Evolutionary conservation across 208 protist species (phyloP).

Genomic region (Histomonas meleagridis): DNA sequence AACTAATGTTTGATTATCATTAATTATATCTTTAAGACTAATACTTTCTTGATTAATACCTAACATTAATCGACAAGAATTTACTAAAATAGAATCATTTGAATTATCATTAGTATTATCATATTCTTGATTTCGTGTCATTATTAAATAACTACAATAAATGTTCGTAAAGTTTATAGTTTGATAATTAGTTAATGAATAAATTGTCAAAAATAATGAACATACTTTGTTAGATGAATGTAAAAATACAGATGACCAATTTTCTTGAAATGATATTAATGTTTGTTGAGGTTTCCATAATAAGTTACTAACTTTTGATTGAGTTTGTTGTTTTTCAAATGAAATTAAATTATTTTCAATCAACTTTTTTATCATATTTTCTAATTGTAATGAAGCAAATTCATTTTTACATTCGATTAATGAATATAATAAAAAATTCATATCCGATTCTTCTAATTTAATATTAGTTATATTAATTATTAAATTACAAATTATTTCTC

Average conservation of each 20-base stretch:
- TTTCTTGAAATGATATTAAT: background rate
- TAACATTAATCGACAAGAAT: background rate
- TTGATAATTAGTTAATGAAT: background rate
- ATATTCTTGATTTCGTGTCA: background rate
- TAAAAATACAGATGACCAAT: background rate
- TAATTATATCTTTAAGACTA: background rate
- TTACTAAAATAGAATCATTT: background rate
- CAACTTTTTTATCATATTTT: background rate
- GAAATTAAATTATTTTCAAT: background rate
- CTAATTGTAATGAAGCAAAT: background rate
- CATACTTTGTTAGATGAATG: background rate
- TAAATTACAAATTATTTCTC: background rate
- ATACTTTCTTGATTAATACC: background rate
- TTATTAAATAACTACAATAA: background rate
- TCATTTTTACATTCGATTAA: background rate
- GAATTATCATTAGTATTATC: too few species aligned
- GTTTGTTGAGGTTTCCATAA: background rate
- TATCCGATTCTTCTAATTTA: background rate
- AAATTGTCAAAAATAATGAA: background rate
- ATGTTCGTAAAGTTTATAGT: background rate
- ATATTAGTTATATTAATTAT: background rate
- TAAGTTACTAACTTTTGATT: background rate
- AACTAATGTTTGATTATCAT: background rate
- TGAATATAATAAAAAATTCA: background rate
- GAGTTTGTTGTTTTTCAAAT: background rate